These are phyloP conservation scores for Eucalyptus curtisii DNA, from an alignment of 345 rosid genomes.

Conservation along the genomic window DNA sequence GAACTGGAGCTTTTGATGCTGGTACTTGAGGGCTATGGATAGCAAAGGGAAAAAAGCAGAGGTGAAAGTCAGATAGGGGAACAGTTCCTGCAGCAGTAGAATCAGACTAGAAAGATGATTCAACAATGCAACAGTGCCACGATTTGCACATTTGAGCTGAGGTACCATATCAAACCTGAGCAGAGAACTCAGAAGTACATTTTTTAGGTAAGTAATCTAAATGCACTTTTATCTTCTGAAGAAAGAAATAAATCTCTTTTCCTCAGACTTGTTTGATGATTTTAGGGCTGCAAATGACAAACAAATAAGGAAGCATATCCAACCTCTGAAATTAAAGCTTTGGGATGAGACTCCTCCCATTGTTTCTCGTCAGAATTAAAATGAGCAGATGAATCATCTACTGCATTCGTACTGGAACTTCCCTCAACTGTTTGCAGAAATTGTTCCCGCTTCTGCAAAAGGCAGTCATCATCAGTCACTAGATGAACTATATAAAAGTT, in stretches of 20 bases:
- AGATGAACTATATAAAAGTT: background rate
- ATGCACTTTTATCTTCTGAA: background rate
- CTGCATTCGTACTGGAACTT: background rate
- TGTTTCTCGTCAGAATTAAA: background rate
- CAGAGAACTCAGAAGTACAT: background rate
- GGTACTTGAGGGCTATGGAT: constrained; percentile 5
- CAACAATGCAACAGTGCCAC: background rate
- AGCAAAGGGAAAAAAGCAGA: background rate
- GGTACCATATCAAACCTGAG: background rate
- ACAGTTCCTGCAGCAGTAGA: background rate
- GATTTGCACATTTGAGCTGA: background rate
- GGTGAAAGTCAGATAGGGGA: background rate
- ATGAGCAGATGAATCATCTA: background rate
- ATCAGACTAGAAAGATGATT: background rate
- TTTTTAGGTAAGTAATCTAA: background rate
- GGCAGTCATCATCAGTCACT: background rate
- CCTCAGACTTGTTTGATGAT: background rate
- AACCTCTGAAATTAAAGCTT: background rate
- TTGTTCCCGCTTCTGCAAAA: background rate
- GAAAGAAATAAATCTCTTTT: background rate
- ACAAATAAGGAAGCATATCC: background rate
- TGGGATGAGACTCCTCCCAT: background rate
- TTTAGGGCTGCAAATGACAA: background rate
- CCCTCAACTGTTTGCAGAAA: background rate
- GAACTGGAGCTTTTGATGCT: background rate